A percentile compares a stretch with the other conserved stretches of the same genome.
These are phyloP conservation scores for Inosperma sp. DNA, from an alignment of 768 basidiomycete species.

Conservation along the genomic window DNA sequence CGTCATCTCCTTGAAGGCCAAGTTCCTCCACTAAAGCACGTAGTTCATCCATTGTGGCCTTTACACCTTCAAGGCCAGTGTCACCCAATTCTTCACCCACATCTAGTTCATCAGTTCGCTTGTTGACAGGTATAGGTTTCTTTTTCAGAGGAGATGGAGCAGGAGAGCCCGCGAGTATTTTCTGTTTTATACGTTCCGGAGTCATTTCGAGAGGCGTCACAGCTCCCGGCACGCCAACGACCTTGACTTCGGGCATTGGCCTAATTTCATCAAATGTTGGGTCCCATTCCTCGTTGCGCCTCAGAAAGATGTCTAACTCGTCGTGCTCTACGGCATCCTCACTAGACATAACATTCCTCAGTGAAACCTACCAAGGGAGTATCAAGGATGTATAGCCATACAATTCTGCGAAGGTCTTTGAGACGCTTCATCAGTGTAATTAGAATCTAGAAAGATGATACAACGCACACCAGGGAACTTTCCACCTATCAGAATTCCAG, in stretches of 20 bases:
- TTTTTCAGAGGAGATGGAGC: conserved; percentile 41
- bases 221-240: conserved; percentile 80
- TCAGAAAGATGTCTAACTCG: conserved; percentile 67
- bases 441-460: neutral
- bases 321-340: conserved; percentile 82
- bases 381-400: conserved; percentile 32
- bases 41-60: conserved; percentile 73
- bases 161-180: conserved; percentile 43
- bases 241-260: conserved; percentile 49
- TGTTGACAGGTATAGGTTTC: conserved; percentile 47
- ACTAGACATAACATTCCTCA: conserved; percentile 32
- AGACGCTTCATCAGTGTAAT: conserved; percentile 9
- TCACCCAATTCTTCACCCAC: conserved; percentile 64
- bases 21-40: conserved; percentile 65
- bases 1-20: conserved; percentile 73
- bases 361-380: conserved; percentile 9
- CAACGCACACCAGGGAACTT: conserved; percentile 69
- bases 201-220: conserved; percentile 73
- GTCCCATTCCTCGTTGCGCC: conserved; percentile 68
- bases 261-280: conserved; percentile 53
- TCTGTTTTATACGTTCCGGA: conserved; percentile 62
- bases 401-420: conserved; percentile 71
- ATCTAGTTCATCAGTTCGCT: conserved; percentile 53
- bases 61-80: conserved; percentile 70
- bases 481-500: conserved; percentile 77